These are phyloP conservation scores for Peronosclerospora sorghi DNA, from an alignment of 352 stramenopile species.

Conservation along the genomic window DNA sequence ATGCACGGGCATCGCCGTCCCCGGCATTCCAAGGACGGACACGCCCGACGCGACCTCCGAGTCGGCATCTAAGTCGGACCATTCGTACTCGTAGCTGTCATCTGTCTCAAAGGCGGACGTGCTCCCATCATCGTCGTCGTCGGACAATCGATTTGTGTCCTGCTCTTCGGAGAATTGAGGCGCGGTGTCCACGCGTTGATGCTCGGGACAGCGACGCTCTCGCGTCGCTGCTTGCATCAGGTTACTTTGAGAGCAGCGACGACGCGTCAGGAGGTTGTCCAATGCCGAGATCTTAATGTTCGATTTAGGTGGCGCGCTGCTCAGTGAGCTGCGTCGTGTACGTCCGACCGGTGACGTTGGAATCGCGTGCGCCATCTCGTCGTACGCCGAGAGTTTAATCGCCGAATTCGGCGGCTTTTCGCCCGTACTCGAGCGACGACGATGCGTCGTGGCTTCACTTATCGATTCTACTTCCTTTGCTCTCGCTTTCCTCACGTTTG, in stretches of 20 bases:
- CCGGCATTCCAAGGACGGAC: conserved; percentile 9
- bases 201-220: no score
- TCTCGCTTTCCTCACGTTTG: conserved; percentile 1
- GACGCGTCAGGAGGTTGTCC: conserved; percentile 18
- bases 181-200: no score
- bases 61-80: conserved; percentile 30
- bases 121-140: conserved; percentile 8
- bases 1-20: conserved; percentile 2
- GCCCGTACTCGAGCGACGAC: conserved; percentile 9
- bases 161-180: no score
- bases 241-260: conserved; percentile 14
- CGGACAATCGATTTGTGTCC: no score
- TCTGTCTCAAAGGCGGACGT: conserved; percentile 17
- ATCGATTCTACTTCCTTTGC: conserved; percentile 10
- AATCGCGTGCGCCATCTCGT: conserved; percentile 13
- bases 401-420: conserved; percentile 29
- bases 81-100: conserved; percentile 20
- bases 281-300: conserved; percentile 39
- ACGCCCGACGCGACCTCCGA: conserved; percentile 13
- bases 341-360: conserved; percentile 32
- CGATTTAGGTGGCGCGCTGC: conserved; percentile 29
- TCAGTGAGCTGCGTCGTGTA: conserved; percentile 20
- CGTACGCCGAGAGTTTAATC: conserved; percentile 16
- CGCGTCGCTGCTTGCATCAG: no score
- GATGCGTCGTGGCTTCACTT: conserved; percentile 8